Percentiles rank a stretch among this genome's conserved stretches.
These are phyloP conservation scores for Calycina herbarum DNA, from an alignment of 2,329 filamentous ascomycete species.

Conservation along the genomic window DNA sequence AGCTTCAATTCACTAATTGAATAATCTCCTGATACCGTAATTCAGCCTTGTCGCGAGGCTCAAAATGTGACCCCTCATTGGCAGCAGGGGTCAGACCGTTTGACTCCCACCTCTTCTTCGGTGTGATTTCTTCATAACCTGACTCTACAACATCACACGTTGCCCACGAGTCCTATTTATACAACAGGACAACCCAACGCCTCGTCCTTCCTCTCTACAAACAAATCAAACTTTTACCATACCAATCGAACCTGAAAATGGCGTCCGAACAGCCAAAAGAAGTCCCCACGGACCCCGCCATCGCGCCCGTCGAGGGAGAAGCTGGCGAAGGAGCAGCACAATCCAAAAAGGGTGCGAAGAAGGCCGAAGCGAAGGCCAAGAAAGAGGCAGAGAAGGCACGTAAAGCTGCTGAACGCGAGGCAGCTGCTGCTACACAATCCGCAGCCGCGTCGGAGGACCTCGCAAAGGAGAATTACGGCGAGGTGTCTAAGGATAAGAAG, in stretches of 20 bases:
- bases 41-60: background rate
- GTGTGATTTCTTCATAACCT: constrained; percentile 6
- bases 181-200: background rate
- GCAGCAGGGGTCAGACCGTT: constrained; percentile 6
- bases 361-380: constrained; percentile 81
- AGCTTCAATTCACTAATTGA: background rate
- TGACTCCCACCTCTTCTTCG: constrained; percentile 8
- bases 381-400: constrained; percentile 81
- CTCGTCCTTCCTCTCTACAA: background rate
- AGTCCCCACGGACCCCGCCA: constrained; percentile 19
- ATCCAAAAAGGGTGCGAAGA: constrained; percentile 82
- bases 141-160: constrained; percentile 6
- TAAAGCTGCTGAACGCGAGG: constrained; percentile 72
- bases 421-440: constrained; percentile 64
- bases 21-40: background rate
- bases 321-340: constrained; percentile 22
- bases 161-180: background rate
- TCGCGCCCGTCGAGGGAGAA: constrained; percentile 12
- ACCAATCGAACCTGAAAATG: constrained; percentile 16
- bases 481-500: constrained; percentile 58
- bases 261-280: constrained; percentile 24
- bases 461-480: constrained; percentile 79
- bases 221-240: background rate
- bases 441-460: constrained; percentile 65
- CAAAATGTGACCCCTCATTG: background rate